Evolutionary conservation across 768 basidiomycete species (phyloP).

Genomic region (Termitomyces sp.): DNA sequence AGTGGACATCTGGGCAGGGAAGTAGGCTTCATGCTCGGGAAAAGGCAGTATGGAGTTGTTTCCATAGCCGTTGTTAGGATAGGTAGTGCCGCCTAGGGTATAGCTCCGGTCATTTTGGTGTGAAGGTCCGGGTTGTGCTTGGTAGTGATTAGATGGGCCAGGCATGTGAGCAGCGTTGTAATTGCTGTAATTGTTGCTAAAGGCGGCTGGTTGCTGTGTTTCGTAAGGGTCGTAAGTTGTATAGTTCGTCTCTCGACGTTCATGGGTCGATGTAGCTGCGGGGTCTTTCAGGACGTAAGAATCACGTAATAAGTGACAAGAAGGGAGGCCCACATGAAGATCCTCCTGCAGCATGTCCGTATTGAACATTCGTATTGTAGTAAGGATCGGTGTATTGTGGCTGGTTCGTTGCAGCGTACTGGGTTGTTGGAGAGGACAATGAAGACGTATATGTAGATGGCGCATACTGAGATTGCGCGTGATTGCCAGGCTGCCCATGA

Average conservation of each 20-base stretch:
- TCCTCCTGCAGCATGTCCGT: constrained; percentile 49
- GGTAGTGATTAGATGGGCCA: constrained; percentile 29
- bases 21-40: constrained; percentile 19
- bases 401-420: constrained; percentile 25
- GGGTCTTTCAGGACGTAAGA: constrained; percentile 38
- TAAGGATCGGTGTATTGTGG: constrained; percentile 32
- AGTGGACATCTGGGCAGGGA: constrained; percentile 17
- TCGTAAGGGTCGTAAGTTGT: constrained; percentile 48
- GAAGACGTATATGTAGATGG: constrained; percentile 22
- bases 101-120: constrained; percentile 43
- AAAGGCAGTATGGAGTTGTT: constrained; percentile 34
- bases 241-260: constrained; percentile 41
- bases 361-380: constrained; percentile 25
- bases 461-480: constrained; percentile 20
- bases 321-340: constrained; percentile 42
- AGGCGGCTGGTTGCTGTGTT: constrained; percentile 16
- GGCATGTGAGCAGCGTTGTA: constrained; percentile 15
- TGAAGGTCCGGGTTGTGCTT: constrained; percentile 20
- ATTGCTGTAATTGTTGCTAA: constrained; percentile 18
- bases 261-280: constrained; percentile 41
- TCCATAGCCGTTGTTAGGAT: constrained; percentile 27
- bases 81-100: constrained; percentile 51
- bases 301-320: background rate
- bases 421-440: constrained; percentile 25
- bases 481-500: constrained; percentile 16